Evolutionary conservation across 2,329 filamentous ascomycete species (phyloP), one percentile per base, ranked within the genome.

Genomic region (Alternaria incomplexa): DNA sequence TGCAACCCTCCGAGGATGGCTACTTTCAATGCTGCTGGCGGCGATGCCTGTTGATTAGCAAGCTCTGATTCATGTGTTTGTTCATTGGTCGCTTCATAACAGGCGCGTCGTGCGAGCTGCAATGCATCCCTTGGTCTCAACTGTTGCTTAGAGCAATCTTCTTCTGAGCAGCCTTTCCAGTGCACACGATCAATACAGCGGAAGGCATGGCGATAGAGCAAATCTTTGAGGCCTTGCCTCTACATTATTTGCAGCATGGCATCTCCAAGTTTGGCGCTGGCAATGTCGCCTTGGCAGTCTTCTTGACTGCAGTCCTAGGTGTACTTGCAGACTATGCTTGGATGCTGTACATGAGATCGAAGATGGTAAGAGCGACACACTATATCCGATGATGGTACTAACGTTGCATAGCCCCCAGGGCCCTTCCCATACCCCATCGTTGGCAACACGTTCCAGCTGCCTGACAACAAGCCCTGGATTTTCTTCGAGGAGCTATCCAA

Each of bases 401-500:
- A 62, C 32, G 20, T 44, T 30, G 9, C 20, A 59, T 56, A 86
- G 84, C 86, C 86, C 1, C 86, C 86, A 3, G 86, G 86, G 0
- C 86, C 86, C 1, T 80, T 86, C 4, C 86, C 86, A 3, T 81
- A 80, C 64, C 86, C 86, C 5, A 81, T 88, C 30, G 77, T 88
- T 5, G 86, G 86, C 32, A 88, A 87, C 69, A 88, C 85, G 0
- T 86, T 85, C 59, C 82, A 83, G 63, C 79, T 88, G 5, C 86
- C 86, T 1, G 80, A 84, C 23, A 81, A 79, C 58, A 87, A 88
- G 69, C 86, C 86, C 3, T 88, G 86, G 86, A 81, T 87, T 23
- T 85, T 85, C 73, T 87, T 88, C 65, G 85, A 88, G 57, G 71
- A 84, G 65, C 74, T 87, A 0, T 85, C 86, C 4, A 84, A 85